Percentiles rank a stretch among this genome's conserved stretches.
These are phyloP conservation scores for Vitis hybrid DNA, from an alignment of 177 flowering plant species.

Conservation along the genomic window DNA sequence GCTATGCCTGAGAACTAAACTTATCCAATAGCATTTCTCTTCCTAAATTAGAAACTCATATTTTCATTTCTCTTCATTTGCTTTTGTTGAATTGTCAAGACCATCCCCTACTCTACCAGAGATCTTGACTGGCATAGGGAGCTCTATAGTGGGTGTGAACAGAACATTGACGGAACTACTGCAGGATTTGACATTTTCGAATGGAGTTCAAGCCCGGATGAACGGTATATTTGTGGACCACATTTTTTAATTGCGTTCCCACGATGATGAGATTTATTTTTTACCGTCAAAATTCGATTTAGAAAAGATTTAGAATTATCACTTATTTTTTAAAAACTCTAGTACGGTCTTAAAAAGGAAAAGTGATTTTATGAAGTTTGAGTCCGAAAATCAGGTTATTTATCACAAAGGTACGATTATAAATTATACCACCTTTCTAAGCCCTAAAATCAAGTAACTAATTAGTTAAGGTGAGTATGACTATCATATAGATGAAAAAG, in stretches of 20 bases:
- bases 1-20: too few relatives aligned
- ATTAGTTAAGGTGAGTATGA: too few relatives aligned
- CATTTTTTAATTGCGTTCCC: too few relatives aligned
- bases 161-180: slow-evolving; percentile 51
- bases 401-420: rapidly evolving
- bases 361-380: too few relatives aligned
- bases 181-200: slow-evolving; percentile 50
- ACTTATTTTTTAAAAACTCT: too few relatives aligned
- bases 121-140: slow-evolving; percentile 65
- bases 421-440: rapidly evolving
- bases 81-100: slow-evolving; percentile 70
- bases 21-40: too few relatives aligned
- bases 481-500: too few relatives aligned
- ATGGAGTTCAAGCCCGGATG: slow-evolving; percentile 90
- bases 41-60: too few relatives aligned
- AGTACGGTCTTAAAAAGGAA: too few relatives aligned
- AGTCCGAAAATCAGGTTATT: rapidly evolving
- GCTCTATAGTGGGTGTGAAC: slow-evolving; percentile 58
- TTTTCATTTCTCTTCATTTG: background rate
- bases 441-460: too few relatives aligned
- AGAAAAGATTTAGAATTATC: too few relatives aligned
- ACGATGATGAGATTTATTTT: too few relatives aligned
- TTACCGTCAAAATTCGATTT: rapidly evolving
- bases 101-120: slow-evolving; percentile 69
- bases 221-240: slow-evolving; percentile 54